Conservation (phyloP, 768 basidiomycete genomes). For the Russula griseocarnosa region DNA sequence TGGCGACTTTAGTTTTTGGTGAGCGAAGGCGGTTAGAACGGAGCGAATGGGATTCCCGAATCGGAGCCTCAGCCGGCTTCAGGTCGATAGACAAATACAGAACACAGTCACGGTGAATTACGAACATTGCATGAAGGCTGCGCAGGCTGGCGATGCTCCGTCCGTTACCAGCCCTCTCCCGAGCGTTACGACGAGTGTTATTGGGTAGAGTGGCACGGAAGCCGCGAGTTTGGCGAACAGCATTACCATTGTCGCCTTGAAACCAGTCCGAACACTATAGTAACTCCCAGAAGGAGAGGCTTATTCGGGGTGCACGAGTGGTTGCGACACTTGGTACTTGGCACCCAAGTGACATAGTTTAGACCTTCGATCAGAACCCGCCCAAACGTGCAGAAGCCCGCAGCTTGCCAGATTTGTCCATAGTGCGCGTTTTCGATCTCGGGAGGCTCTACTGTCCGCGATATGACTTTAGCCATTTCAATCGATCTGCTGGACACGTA, state of each 20-base stretch:
- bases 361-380: not conserved
- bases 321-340: not conserved
- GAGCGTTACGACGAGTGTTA: no score
- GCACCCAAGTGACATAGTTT: no score
- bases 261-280: no score
- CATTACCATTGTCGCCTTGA: no score
- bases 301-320: not conserved
- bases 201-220: no score
- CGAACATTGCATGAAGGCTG: not conserved
- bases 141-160: not conserved
- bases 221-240: no score
- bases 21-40: not conserved
- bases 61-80: not conserved
- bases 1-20: not conserved
- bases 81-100: not conserved
- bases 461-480: not conserved
- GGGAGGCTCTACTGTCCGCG: not conserved
- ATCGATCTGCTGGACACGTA: not conserved
- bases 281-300: not conserved
- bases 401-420: not conserved
- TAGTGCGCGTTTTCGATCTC: not conserved
- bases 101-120: no score
- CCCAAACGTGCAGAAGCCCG: not conserved
- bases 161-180: not conserved
- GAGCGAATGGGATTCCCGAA: constrained; percentile 1